Evolutionary conservation across 805 yeast genomes (phyloP), one percentile per base, ranked within the genome.

Genomic region (Candida boleticola): DNA sequence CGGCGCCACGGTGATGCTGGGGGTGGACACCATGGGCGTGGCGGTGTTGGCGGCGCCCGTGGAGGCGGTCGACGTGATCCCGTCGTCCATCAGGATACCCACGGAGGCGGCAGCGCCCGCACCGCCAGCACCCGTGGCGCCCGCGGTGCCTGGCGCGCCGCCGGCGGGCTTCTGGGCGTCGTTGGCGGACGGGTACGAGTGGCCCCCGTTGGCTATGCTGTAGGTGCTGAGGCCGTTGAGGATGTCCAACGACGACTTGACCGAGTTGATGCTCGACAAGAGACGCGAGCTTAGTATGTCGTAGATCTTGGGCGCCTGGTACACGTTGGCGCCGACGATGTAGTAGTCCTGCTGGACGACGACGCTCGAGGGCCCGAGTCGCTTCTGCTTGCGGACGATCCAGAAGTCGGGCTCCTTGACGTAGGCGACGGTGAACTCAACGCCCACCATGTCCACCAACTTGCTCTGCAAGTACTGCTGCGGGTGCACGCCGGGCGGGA

Each of bases 401-500:
- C 98, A 93, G 51, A 89, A 79, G 54, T 89, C 96, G 0, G 97
- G 98, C 51, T 90, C 98, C 31, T 89, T 69, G 2, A 83, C 80
- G 46, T 77, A 70, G 0, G 82, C 82, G 5, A 93, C 74, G 1
- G 87, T 80, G 54, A 87, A 93, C 63, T 93, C 99, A 1, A 82
- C 61, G 0, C 99, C 99, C 22, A 74, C 77, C 87, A 93, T 82
- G 48, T 85, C 86, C 41, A 70, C 62, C 46, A 93, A 72, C 53
- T 85, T 88, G 22, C 71, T 64, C 44, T 78, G 80, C 42, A 71
- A 59, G 47, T 62, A 67, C 41, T 55, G 60, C 41, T 66, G 68
- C 7, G 67, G 65, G 38, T 53, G 58, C 22, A 66, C 42, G 49
- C 61, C 53, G 22, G 63, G 58, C 18, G 50, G 74, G 21, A 68